Evolutionary conservation across 2,329 filamentous ascomycete genomes (phyloP), one percentile per base, ranked within the genome.

Genomic region (Trichoderma endophyticum): DNA sequence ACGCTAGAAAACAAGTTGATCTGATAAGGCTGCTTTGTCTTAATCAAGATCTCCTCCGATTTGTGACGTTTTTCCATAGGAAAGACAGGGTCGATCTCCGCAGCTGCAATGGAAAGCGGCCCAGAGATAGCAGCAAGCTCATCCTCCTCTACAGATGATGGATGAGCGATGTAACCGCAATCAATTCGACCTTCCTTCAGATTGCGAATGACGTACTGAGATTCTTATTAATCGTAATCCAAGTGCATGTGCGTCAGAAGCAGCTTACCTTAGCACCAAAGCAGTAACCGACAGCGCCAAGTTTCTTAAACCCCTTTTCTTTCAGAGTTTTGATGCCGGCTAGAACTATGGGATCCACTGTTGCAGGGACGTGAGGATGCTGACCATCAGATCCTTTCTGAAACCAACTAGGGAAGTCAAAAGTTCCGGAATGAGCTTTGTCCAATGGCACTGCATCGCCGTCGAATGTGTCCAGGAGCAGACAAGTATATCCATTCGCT

Each of bases 1-100:
- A 93, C 89, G 70, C 89, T 89, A 3, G 88, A 89, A 84, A 88
- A 96, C 9, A 97, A 84, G 80, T 87, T 93, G 80, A 96, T 91
- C 83, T 97, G 93, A 82, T 92, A 96, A 24, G 88, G 88, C 63
- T 85, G 81, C 32, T 85, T 85, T 3, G 83, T 83, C 79, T 89
- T 84, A 21, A 70, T 71, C 56, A 93, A 85, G 72, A 90, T 89
- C n/a, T 82, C 85, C 80, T 93, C 91, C 11, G 87, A 89, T 78
- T 88, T 83, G 83, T 91, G 86, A 70, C 91, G 87, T 81, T 89
- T 87, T 77, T 91, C 84, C 15, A 83, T 76, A 1, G 90, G 86
- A 84, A 92, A 92, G 79, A 92, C 90, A 15, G 73, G n/a, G 78
- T 92, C 91, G 28, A 84, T 88, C 83, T 92, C 89, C 75, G 85